A percentile compares a stretch with the other conserved stretches of the same genome.
These are phyloP conservation scores for Discostella pseudostelligera DNA, from an alignment of 108 stramenopile species.

Conservation along the genomic window DNA sequence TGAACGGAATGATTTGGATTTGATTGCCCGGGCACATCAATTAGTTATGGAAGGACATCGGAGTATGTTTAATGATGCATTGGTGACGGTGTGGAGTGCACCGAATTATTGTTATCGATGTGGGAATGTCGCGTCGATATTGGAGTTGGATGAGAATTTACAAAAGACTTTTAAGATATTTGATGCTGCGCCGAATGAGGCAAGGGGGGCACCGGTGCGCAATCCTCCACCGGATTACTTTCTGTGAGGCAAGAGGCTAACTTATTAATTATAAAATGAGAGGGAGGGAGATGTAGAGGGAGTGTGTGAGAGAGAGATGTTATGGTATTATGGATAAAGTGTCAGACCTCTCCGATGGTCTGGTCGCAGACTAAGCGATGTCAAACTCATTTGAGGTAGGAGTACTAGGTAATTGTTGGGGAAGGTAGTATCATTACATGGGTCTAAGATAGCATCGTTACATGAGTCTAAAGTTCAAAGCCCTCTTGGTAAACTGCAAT, in stretches of 20 bases:
- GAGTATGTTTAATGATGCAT: conserved; percentile 90
- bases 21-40: conserved; percentile 98
- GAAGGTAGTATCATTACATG: no score
- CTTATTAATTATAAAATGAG: not conserved
- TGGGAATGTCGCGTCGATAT: conserved; percentile 45
- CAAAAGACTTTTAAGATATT: conserved; percentile 92
- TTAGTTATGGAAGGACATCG: conserved; percentile 98
- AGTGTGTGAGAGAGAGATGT: not conserved
- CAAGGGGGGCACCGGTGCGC: conserved; percentile 91
- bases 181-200: conserved; percentile 97
- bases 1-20: conserved; percentile 85
- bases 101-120: conserved; percentile 99
- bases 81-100: conserved; percentile 99
- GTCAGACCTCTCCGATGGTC: no score
- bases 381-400: no score
- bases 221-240: conserved; percentile 98
- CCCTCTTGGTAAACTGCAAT: conserved; percentile 21
- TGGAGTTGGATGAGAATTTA: conserved; percentile 89
- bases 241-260: conserved; percentile 69
- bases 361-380: no score
- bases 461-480: conserved; percentile 27
- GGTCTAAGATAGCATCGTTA: no score
- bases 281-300: not conserved
- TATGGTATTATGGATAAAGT: no score
- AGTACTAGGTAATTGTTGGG: no score